phyloP scores from a whole-genome alignment of 495 filamentous ascomycete species.

The Xylaria bambusicola region DNA sequence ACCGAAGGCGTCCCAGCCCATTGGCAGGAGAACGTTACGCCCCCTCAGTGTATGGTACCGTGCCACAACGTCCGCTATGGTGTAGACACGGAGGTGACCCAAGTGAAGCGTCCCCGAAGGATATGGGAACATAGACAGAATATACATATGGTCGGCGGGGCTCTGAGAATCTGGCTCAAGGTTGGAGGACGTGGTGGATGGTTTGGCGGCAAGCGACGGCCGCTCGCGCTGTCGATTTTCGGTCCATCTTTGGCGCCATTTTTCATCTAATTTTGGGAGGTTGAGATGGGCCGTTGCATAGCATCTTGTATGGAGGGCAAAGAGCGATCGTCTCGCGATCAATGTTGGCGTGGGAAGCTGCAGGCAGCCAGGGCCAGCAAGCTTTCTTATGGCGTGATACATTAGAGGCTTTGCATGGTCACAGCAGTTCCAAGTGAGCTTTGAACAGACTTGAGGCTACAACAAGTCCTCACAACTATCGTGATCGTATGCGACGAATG shows the following conservation, averaged over 20 bases:
- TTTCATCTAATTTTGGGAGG: conserved; percentile 65
- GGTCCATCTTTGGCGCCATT: conserved; percentile 64
- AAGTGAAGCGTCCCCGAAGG: conserved; percentile 88
- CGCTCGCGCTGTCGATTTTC: no score
- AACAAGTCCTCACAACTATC: neutral
- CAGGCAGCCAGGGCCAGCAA: conserved; percentile 22
- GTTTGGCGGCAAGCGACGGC: conserved; percentile 20
- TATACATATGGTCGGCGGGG: conserved; percentile 62
- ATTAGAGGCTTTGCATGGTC: conserved; percentile 26
- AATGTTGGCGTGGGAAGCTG: conserved; percentile 15
- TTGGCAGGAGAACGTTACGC: conserved; percentile 75
- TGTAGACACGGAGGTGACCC: conserved; percentile 86
- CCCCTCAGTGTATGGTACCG: conserved; percentile 78
- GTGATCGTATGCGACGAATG: neutral
- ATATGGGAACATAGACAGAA: conserved; percentile 92
- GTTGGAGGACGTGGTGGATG: neutral
- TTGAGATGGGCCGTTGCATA: conserved; percentile 53
- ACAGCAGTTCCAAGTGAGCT: neutral
- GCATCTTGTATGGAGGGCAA: conserved; percentile 4
- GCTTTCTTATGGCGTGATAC: conserved; percentile 27
- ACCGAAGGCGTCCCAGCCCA: conserved; percentile 94
- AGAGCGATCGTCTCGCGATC: conserved; percentile 3
- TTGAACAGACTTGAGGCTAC: neutral
- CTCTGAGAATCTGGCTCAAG: neutral
- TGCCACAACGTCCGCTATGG: conserved; percentile 82